Evolutionary conservation across 1,284 basidiomycete genomes (phyloP), one percentile per base, ranked within the genome.

Genomic region (Rhodotorula mucilaginosa): DNA sequence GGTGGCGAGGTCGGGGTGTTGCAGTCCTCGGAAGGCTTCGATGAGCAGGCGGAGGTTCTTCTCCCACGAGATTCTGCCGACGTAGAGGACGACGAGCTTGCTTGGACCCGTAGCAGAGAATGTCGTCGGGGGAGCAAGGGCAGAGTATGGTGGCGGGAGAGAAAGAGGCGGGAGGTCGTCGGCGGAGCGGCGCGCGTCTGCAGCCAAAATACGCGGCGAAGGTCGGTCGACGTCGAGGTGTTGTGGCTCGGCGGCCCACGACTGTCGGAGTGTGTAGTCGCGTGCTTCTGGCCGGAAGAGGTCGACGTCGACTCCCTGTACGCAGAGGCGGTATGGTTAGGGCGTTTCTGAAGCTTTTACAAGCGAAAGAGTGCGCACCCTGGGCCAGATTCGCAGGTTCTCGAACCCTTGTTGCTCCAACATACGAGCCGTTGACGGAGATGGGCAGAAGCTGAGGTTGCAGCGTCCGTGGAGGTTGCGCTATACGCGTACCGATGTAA

Each of bases 41-140:
- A 87, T 82, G 8, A 87, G 80, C 10, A 87, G 81, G n/a, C 83
- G 80, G 4, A 87, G 82, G 77, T 87, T 87, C 80, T 87, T 87
- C 79, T 87, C 86, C 84, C 85, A 86, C 4, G 83, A 84, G 58
- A 83, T 79, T 29, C 81, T 79, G 34, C 81, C 82, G 66, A 82
- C 82, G 72, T 82, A 83, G 26, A 81, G 81, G 5, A 83, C 74
- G 47, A 82, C 81, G 26, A 78, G 61, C 47, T 75, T 76, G 54
- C 68, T 77, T 79, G 67, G 72, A 79, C 74, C 77, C 47, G 58
- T 39, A 34, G 47, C 48, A 48, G 52, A 49, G 23, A n/a, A 21
- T 26, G 57, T 7, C 78, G 80, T 29, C 70, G 79, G 23, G 78
- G 67, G 13, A 75, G 66, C 46, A 5, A 52, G 18, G 71, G 77